phyloP scores from a whole-genome alignment of 148 eudicot genomes.

The Vaccinium darrowii region DNA sequence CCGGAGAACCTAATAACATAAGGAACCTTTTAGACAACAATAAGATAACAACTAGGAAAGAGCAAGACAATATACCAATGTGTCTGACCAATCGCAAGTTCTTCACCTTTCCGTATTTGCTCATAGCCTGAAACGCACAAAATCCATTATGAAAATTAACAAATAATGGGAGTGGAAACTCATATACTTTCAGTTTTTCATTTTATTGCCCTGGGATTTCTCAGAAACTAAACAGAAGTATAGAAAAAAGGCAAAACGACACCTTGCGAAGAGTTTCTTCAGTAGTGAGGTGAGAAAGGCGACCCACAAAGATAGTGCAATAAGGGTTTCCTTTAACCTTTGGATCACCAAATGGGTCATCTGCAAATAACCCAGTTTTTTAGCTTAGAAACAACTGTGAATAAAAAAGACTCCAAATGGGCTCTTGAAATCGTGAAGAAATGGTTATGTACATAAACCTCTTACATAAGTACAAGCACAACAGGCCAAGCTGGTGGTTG shows the following conservation, averaged over 20 bases:
- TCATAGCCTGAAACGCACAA: slow-evolving; percentile 60
- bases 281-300: slow-evolving; percentile 68
- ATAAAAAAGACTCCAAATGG: neutral
- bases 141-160: neutral
- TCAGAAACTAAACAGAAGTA: neutral
- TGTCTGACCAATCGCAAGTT: slow-evolving; percentile 81
- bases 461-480: neutral
- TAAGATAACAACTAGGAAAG: neutral
- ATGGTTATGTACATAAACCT: neutral
- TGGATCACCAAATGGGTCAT: slow-evolving; percentile 93
- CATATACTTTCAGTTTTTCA: neutral
- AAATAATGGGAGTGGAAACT: neutral
- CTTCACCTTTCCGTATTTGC: slow-evolving; percentile 75
- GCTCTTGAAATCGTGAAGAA: neutral
- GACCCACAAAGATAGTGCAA: slow-evolving; percentile 79
- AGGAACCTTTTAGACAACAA: neutral
- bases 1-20: too few relatives aligned
- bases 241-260: neutral
- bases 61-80: slow-evolving; percentile 50
- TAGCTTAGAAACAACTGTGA: neutral
- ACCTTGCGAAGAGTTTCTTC: slow-evolving; percentile 77
- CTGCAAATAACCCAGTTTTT: slow-evolving; percentile 32
- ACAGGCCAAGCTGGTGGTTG: too few relatives aligned
- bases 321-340: slow-evolving; percentile 81
- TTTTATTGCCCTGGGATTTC: neutral